A percentile compares a stretch with the other conserved stretches of the same genome.
phyloP scores from a whole-genome alignment of 148 eudicot species.

The Amaranthus hypochondriacus region DNA sequence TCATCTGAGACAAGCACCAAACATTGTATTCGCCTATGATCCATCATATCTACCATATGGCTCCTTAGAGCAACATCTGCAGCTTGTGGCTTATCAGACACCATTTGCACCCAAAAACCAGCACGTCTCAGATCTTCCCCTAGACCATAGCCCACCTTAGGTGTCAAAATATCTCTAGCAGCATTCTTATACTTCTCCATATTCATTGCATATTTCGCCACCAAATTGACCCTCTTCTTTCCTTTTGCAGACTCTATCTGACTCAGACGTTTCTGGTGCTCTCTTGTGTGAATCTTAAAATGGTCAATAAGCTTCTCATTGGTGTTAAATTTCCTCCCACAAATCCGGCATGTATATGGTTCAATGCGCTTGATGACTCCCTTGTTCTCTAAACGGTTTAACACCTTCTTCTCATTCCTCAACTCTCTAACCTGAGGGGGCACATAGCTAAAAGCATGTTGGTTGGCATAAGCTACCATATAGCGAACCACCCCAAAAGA shows the following conservation, averaged over 20 bases:
- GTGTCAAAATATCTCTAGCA: conserved; percentile 57
- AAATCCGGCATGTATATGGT: conserved; percentile 58
- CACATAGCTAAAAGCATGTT: conserved; percentile 56
- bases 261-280: conserved; percentile 59
- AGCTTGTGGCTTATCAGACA: conserved; percentile 64
- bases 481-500: conserved; percentile 55
- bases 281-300: conserved; percentile 72
- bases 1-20: conserved; percentile 81
- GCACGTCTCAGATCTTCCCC: conserved; percentile 69
- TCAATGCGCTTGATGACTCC: conserved; percentile 47
- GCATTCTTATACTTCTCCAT: conserved; percentile 71
- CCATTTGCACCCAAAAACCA: conserved; percentile 70
- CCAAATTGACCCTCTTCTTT: conserved; percentile 54
- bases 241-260: conserved; percentile 74
- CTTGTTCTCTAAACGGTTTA: conserved; percentile 48
- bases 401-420: conserved; percentile 46
- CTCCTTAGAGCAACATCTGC: conserved; percentile 60
- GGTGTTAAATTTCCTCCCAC: conserved; percentile 68
- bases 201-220: conserved; percentile 58
- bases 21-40: conserved; percentile 41
- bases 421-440: conserved; percentile 40
- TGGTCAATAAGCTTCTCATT: conserved; percentile 65
- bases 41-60: conserved; percentile 72
- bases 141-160: conserved; percentile 70
- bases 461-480: conserved; percentile 72